Conservation (phyloP, 805 yeast genomes). For the Saccharomycopsis guyanensis region DNA sequence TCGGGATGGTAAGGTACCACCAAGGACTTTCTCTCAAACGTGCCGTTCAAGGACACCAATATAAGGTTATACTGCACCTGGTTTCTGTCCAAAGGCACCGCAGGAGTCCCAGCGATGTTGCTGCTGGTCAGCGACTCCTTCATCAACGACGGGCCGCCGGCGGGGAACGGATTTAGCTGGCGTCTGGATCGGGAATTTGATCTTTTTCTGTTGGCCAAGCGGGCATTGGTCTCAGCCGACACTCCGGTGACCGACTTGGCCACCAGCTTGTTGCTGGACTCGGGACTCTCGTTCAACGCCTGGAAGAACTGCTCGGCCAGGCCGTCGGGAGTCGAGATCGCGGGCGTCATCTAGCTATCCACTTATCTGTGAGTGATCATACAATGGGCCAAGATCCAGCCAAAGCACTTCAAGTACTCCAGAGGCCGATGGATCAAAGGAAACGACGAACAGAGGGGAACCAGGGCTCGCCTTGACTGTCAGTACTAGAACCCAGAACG, state of each 20-base stretch:
- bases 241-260: background rate
- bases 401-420: too few relatives aligned
- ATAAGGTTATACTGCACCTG: slow-evolving; percentile 49
- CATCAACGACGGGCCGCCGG: background rate
- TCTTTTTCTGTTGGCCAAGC: slow-evolving; percentile 8
- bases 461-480: too few relatives aligned
- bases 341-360: background rate
- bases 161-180: slow-evolving; percentile 2
- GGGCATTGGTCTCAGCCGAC: background rate
- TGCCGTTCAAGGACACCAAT: slow-evolving; percentile 66
- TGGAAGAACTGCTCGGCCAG: slow-evolving; percentile 9
- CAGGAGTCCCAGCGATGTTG: slow-evolving; percentile 1
- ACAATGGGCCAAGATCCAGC: too few relatives aligned
- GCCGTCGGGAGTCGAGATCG: background rate
- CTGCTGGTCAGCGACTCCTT: background rate
- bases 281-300: slow-evolving; percentile 5
- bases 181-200: slow-evolving; percentile 16
- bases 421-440: too few relatives aligned
- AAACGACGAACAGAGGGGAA: too few relatives aligned
- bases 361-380: too few relatives aligned
- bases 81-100: slow-evolving; percentile 9
- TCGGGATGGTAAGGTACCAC: slow-evolving; percentile 79
- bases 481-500: too few relatives aligned
- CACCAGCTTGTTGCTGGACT: background rate
- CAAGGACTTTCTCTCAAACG: slow-evolving; percentile 73